Evolutionary conservation across 1,284 basidiomycete genomes (phyloP), one percentile per base, ranked within the genome.

Genomic region (Phenoliferia sp.): DNA sequence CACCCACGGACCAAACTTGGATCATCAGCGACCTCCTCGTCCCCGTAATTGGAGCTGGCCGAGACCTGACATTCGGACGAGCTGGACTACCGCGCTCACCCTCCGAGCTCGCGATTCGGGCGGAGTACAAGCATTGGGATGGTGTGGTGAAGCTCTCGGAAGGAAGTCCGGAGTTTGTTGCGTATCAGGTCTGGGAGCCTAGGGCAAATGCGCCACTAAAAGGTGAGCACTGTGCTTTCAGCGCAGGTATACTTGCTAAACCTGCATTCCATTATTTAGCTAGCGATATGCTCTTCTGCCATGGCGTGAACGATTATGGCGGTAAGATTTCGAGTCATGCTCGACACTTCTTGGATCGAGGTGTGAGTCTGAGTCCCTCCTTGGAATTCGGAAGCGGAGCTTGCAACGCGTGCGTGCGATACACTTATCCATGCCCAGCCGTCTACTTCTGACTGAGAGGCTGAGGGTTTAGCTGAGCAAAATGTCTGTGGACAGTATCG

Each of bases 241-340:
- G n/a, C n/a, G n/a, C n/a, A n/a, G n/a, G n/a, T n/a, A n/a, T n/a
- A n/a, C n/a, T n/a, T n/a, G n/a, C n/a, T n/a, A n/a, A n/a, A n/a
- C n/a, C n/a, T n/a, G n/a, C n/a, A n/a, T n/a, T n/a, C n/a, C n/a
- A n/a, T n/a, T n/a, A n/a, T 19, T 1, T 60, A 72, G 68, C 60
- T 2, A n/a, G 28, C 31, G 69, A 73, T 36, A 50, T 72, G 16
- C 62, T 67, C 33, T 71, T 67, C 31, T 52, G 62, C 31, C 67
- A 69, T 39, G 68, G 69, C 3, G 73, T 74, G 59, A 74, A 76
- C 61, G 31, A 48, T 31, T 39, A 39, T 48, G 31, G 69, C 0
- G 75, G 75, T 55, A 75, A 74, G 52, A 75, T 76, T 29, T 59
- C 65, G 2, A 50, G 65, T 10, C 75, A 76, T 48, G 73, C 75